Evolutionary conservation across 257 asterid species (phyloP).

Genomic region (Cinchona pubescens): DNA sequence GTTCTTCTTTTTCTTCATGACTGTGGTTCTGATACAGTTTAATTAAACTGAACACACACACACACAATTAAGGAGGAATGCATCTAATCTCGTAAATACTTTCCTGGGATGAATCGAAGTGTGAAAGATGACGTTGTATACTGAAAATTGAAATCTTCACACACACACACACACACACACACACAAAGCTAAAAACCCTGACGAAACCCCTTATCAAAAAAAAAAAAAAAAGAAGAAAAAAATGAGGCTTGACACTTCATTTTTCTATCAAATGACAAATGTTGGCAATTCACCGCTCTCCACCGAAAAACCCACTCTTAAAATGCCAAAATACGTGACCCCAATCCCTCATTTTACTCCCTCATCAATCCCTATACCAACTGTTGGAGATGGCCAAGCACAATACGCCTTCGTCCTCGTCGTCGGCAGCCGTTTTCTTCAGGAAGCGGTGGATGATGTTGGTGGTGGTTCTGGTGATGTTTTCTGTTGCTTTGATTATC

Average conservation of each 20-base stretch:
- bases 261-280: constrained; percentile 27
- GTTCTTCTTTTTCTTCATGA: not conserved
- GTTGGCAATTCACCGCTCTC: constrained; percentile 25
- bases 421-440: constrained; percentile 21
- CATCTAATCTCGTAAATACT: too few relatives aligned
- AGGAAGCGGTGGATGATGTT: constrained; percentile 34
- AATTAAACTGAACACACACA: not conserved
- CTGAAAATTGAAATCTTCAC: not conserved
- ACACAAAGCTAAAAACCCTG: not conserved
- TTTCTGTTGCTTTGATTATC: constrained; percentile 31
- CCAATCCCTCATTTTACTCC: constrained; percentile 10
- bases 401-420: constrained; percentile 8
- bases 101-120: not conserved
- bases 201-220: constrained; percentile 11
- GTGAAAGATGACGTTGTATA: not conserved
- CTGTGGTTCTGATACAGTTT: not conserved
- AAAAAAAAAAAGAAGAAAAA: not conserved
- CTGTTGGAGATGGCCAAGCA: constrained; percentile 30
- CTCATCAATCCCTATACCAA: constrained; percentile 20
- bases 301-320: constrained; percentile 12
- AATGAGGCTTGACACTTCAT: not conserved
- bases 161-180: not conserved
- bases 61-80: not conserved
- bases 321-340: constrained; percentile 27
- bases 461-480: constrained; percentile 21